These are phyloP conservation scores for Malus orientalis DNA, from an alignment of 306 rosid species.

Conservation along the genomic window DNA sequence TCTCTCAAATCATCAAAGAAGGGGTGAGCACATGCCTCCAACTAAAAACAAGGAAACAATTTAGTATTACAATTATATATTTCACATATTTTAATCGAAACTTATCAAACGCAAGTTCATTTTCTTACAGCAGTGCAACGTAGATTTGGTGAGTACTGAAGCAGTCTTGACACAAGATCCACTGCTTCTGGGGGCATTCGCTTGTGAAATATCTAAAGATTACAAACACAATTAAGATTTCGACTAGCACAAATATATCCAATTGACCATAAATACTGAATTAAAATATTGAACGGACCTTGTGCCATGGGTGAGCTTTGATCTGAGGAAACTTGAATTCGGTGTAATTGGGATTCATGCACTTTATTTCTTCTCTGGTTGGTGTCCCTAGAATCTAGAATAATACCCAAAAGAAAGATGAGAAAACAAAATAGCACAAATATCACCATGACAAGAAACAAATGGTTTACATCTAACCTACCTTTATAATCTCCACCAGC, in stretches of 20 bases:
- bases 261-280: background rate
- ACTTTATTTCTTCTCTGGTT: slow-evolving; percentile 87
- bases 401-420: slow-evolving; percentile 2
- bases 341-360: slow-evolving; percentile 91
- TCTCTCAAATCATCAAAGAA: slow-evolving; percentile 76
- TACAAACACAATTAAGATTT: slow-evolving; percentile 12
- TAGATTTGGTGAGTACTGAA: slow-evolving; percentile 85
- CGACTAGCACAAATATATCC: background rate
- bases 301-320: slow-evolving; percentile 96
- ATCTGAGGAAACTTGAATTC: slow-evolving; percentile 93
- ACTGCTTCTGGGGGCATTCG: slow-evolving; percentile 84
- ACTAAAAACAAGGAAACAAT: slow-evolving; percentile 31
- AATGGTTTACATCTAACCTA: slow-evolving; percentile 1
- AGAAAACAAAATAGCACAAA: slow-evolving; percentile 18
- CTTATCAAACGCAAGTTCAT: background rate
- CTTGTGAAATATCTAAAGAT: slow-evolving; percentile 68
- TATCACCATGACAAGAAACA: background rate
- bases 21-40: slow-evolving; percentile 90
- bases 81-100: background rate
- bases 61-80: background rate
- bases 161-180: slow-evolving; percentile 88
- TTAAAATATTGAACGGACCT: slow-evolving; percentile 36
- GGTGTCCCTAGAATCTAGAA: slow-evolving; percentile 80
- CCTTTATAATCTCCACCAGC: slow-evolving; percentile 94
- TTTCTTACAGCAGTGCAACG: slow-evolving; percentile 88